Base-by-base conservation (phyloP, 2,329 filamentous ascomycete genomes). In the Fusarium buharicum region DNA sequence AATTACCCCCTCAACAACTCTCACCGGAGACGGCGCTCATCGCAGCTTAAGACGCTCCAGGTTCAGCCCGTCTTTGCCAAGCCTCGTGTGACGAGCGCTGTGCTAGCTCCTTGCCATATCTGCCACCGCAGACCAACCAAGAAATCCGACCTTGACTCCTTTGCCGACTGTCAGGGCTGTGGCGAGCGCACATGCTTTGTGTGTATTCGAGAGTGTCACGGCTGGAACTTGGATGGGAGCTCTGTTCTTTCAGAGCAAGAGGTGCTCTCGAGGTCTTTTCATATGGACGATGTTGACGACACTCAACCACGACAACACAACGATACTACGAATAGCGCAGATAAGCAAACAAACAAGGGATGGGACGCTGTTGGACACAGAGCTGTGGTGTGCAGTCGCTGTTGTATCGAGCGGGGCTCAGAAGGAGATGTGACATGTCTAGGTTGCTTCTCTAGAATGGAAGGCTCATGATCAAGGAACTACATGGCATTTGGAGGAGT, bases 401-500 rank as follows among this genome's bases (percentile, higher is more conserved):
- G 89, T 74, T 90, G 88, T 70, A 82, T 90, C 4, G 89, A 91
- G 71, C 81, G 79, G 20, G 88, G 87, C 0, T 69, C 76, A 17
- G 83, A 90, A 49, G 88, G 88, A 22, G 87, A 90, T 43, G 82
- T 90, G 6, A 83, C 86, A 55, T 91, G 89, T 68, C 74, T 90
- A 43, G 86, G 86, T 2, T 91, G 89, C 63, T 76, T 88, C 36
- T 78, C 78, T 10, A 71, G 75, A 3, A 76, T 79, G 70, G 77
- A 79, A 53, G 74, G 75, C 13, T 69, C 74, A 9, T 71, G 50
- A 66, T 37, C 34, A 20, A 18, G 24, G 41, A 34, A 10, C 31
- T 41, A 40, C 24, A 40, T 33, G 34, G n/a, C 37, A 36, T 39
- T 24, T 8, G 20, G 51, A 24, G 57, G 60, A 34, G 37, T 49